Percentiles rank a stretch among this genome's conserved stretches.
Evolutionary conservation across 2,329 filamentous ascomycete genomes (phyloP).

Genomic region (Thielaviopsis populi): DNA sequence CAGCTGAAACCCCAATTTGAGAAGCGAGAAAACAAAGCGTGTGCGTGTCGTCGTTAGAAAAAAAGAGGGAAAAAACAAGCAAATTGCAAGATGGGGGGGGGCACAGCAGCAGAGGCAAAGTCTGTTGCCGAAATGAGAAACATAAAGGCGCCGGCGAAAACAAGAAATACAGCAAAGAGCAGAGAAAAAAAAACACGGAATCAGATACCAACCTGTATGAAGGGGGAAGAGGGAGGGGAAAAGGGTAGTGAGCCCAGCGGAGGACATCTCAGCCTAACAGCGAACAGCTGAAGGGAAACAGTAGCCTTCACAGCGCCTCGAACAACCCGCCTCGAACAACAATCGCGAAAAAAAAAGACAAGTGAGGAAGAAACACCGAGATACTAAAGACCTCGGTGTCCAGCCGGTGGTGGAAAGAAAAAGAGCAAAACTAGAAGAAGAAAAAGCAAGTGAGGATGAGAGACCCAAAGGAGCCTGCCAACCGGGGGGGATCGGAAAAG

Average conservation of each 20-base stretch:
- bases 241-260: neutral
- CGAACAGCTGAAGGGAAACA: too few species aligned
- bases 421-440: neutral
- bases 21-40: slow-evolving; percentile 9
- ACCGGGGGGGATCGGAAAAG: neutral
- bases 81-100: too few species aligned
- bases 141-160: neutral
- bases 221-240: neutral
- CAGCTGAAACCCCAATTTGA: neutral
- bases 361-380: neutral
- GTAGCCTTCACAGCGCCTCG: neutral
- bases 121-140: neutral
- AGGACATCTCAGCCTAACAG: neutral
- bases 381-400: neutral
- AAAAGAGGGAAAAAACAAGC: neutral
- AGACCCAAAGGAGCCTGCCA: neutral
- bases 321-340: too few species aligned
- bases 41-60: slow-evolving; percentile 6
- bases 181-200: neutral
- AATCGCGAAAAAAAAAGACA: neutral
- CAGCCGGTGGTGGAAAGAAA: neutral
- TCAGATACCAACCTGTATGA: neutral
- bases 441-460: slow-evolving; percentile 7
- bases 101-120: neutral
- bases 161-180: neutral